A percentile compares a stretch with the other conserved stretches of the same genome.
Conservation (phyloP, 805 yeast genomes). For the Metschnikowia arizonensis region DNA sequence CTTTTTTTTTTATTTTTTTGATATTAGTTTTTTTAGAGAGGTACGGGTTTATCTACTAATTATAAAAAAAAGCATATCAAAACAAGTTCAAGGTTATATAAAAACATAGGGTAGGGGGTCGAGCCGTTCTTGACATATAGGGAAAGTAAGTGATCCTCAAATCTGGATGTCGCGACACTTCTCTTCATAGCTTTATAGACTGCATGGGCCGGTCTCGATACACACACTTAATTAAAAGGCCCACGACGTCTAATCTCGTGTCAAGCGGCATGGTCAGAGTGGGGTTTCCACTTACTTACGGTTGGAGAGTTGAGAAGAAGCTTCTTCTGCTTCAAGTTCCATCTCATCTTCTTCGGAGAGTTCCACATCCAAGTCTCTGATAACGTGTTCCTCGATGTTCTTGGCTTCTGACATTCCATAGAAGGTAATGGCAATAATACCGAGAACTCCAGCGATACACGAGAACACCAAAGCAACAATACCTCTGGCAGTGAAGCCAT, state of each 20-base stretch:
- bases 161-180: background rate
- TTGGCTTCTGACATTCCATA: conserved; percentile 86
- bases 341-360: conserved; percentile 29
- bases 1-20: too few species aligned
- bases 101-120: conserved; percentile 15
- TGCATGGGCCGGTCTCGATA: conserved; percentile 2
- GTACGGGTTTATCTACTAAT: too few species aligned
- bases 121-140: conserved; percentile 18
- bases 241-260: conserved; percentile 2
- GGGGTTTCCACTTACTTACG: conserved; percentile 2
- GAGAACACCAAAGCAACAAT: conserved; percentile 92
- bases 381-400: conserved; percentile 60
- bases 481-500: conserved; percentile 93
- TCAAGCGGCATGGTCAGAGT: background rate
- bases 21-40: too few species aligned
- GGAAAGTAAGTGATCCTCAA: background rate
- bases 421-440: conserved; percentile 68
- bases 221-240: conserved; percentile 12
- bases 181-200: background rate
- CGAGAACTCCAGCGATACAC: conserved; percentile 77
- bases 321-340: conserved; percentile 13
- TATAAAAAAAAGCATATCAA: too few species aligned
- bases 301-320: conserved; percentile 6
- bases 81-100: conserved; percentile 7
- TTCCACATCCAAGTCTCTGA: conserved; percentile 50